phyloP scores from a whole-genome alignment of 2,329 filamentous ascomycete genomes.

The Mollisia scopiformis region DNA sequence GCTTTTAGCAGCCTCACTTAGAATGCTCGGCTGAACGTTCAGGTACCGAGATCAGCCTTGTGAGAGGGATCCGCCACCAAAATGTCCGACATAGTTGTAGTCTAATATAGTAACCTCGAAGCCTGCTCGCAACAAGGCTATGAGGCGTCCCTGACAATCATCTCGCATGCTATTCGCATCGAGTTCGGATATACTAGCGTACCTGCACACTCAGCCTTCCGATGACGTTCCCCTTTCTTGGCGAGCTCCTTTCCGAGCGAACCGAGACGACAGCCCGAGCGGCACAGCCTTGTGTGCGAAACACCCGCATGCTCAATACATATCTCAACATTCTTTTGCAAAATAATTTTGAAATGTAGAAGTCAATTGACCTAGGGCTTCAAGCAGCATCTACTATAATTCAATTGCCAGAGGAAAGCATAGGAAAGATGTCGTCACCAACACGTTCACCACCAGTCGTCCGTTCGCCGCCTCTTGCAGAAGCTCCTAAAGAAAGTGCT shows the following conservation, averaged over 20 bases:
- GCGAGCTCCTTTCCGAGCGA: conserved; percentile 7
- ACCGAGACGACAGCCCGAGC: conserved; percentile 2
- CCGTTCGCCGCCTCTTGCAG: conserved; percentile 15
- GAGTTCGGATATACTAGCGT: neutral
- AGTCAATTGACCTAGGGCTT: neutral
- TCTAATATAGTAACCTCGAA: neutral
- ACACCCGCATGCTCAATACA: neutral
- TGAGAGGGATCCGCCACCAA: too few relatives aligned
- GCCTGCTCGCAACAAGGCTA: neutral
- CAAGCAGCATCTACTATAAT: neutral
- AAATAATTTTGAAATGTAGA: neutral
- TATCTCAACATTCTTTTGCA: conserved; percentile 1
- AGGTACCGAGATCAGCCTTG: neutral
- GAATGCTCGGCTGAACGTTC: neutral
- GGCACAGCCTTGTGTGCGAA: conserved; percentile 11
- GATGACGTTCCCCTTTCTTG: conserved; percentile 14
- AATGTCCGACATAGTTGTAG: too few relatives aligned
- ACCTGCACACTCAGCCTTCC: conserved; percentile 12
- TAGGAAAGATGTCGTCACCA: conserved; percentile 1
- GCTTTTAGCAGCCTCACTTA: neutral
- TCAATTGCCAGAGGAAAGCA: neutral
- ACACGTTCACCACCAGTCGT: conserved; percentile 1
- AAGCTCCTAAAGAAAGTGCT: conserved; percentile 30
- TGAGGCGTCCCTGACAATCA: neutral
- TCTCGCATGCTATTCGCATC: conserved; percentile 1